Conservation (phyloP, 495 filamentous ascomycete species). For the Aspergillus leporis region DNA sequence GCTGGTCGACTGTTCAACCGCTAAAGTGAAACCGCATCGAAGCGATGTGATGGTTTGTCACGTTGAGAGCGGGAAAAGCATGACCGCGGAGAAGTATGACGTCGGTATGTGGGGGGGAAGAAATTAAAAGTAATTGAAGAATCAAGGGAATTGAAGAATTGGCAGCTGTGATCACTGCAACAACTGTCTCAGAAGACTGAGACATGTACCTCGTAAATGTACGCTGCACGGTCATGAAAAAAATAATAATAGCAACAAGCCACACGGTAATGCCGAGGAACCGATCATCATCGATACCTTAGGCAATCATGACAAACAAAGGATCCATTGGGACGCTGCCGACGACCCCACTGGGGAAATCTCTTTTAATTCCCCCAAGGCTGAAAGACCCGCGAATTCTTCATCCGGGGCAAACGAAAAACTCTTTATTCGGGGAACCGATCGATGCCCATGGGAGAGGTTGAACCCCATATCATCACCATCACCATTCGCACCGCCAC, state of each 20-base stretch:
- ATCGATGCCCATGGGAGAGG: background rate
- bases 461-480: background rate
- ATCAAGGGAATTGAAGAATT: too few species aligned
- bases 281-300: background rate
- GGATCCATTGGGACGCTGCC: background rate
- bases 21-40: slow-evolving; percentile 8
- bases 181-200: slow-evolving; percentile 17
- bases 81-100: slow-evolving; percentile 7
- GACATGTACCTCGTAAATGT: slow-evolving; percentile 4
- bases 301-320: background rate
- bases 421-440: too few species aligned
- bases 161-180: background rate
- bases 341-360: background rate
- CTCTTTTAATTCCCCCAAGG: background rate
- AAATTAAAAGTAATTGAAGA: too few species aligned
- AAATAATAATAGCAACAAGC: background rate
- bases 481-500: slow-evolving; percentile 1
- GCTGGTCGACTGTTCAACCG: slow-evolving; percentile 1
- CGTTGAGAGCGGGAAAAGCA: background rate
- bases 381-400: background rate
- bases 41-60: background rate
- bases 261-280: background rate
- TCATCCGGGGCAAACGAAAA: background rate
- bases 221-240: too few species aligned
- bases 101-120: slow-evolving; percentile 5